Evolutionary conservation across 441 rosid species (phyloP), one percentile per base, ranked within the genome.

Genomic region (Bruguiera hainesii): DNA sequence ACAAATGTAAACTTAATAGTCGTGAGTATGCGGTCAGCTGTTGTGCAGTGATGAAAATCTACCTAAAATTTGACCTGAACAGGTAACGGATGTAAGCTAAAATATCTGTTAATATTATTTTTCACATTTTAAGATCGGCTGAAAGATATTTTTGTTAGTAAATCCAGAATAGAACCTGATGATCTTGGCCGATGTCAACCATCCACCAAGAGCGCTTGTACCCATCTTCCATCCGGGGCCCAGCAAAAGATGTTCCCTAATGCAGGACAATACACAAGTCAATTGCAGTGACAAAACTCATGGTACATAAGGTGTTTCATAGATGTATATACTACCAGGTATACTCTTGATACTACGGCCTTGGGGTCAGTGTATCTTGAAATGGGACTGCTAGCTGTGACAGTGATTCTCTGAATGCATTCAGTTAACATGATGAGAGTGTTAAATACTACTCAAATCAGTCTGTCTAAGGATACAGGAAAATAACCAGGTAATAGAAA

Each of bases 351-450:
- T 50, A 78, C 96, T 82, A 93, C 82, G 72, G 79, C 88, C 83
- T 91, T 93, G 9, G 98, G 94, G 72, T 96, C 97, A 1, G 98
- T 93, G 79, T 80, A 85, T 76, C 99, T 85, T 9, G 92, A 95
- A 69, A 81, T 70, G 51, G 99, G 99, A 67, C 96, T 92, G 77
- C 99, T 95, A 15, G 96, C 86, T 9, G 89, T 77, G 70, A 90
- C 80, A 70, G 64, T 67, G 69, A 91, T 80, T 82, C 84, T 91
- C 99, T 96, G 91, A 25, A 79, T 18, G 67, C 56, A 72, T 37
- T 31, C 39, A 65, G 66, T 62, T 60, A 37, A 79, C 60, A 72
- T 60, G 37, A 65, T 76, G 57, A 75, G 61, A 46, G 51, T 52
- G 16, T 5, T 23, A 23, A 11, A 55, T 30, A 64, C 65, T 49